These are phyloP conservation scores for Hypoxylon perforatum DNA, from an alignment of 495 filamentous ascomycete genomes.

Conservation along the genomic window DNA sequence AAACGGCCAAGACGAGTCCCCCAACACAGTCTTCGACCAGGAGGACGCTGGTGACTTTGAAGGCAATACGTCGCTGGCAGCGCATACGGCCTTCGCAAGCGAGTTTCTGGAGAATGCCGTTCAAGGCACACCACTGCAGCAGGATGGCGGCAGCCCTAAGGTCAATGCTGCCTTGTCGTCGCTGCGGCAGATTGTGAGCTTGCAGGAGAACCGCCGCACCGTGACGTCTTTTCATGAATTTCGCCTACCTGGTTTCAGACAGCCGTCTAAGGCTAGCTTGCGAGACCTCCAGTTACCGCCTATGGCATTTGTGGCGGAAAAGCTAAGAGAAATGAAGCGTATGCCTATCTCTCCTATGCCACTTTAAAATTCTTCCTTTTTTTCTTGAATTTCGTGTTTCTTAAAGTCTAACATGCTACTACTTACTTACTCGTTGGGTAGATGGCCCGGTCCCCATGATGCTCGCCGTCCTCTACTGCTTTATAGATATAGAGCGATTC, in stretches of 20 bases:
- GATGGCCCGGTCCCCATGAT: slow-evolving; percentile 49
- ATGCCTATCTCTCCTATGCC: background rate
- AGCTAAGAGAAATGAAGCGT: slow-evolving; percentile 62
- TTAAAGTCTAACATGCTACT: background rate
- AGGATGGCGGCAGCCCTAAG: slow-evolving; percentile 56
- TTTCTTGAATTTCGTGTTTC: no score
- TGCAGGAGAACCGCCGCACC: slow-evolving; percentile 53
- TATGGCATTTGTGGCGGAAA: slow-evolving; percentile 58
- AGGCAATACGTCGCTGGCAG: slow-evolving; percentile 68
- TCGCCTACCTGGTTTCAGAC: slow-evolving; percentile 57
- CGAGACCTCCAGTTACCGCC: slow-evolving; percentile 67
- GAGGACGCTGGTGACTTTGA: slow-evolving; percentile 64
- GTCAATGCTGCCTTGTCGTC: slow-evolving; percentile 67
- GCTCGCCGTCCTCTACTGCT: slow-evolving; percentile 53
- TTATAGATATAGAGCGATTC: slow-evolving; percentile 64
- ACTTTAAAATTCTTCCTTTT: background rate
- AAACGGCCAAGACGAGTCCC: slow-evolving; percentile 30
- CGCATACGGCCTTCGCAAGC: slow-evolving; percentile 72
- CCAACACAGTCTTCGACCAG: slow-evolving; percentile 45
- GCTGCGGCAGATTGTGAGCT: slow-evolving; percentile 65
- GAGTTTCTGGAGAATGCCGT: slow-evolving; percentile 71
- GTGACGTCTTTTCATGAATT: slow-evolving; percentile 51
- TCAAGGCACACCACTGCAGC: slow-evolving; percentile 59
- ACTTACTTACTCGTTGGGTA: slow-evolving; percentile 15
- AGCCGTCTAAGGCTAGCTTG: slow-evolving; percentile 53